Conservation (phyloP, 2,329 filamentous ascomycete genomes). For the Whalleya microplaca region DNA sequence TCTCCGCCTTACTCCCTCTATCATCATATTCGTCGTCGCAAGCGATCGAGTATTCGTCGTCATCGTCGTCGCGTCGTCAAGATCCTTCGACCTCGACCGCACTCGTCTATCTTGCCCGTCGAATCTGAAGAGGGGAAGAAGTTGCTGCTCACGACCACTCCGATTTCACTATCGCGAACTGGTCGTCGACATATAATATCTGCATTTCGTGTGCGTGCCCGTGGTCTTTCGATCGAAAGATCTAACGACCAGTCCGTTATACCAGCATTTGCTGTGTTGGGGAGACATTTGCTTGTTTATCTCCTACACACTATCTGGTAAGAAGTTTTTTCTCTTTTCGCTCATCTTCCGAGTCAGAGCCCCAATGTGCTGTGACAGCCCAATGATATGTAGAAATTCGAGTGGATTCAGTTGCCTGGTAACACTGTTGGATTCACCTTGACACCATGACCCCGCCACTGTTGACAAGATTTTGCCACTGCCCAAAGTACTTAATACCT, state of each 20-base stretch:
- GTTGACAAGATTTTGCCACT: not conserved
- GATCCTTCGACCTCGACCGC: slow-evolving; percentile 36
- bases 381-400: not conserved
- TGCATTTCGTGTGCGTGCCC: slow-evolving; percentile 32
- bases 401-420: not conserved
- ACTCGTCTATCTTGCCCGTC: slow-evolving; percentile 36
- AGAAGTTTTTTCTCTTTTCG: slow-evolving; percentile 35
- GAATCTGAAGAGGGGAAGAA: slow-evolving; percentile 23
- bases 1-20: slow-evolving; percentile 18
- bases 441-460: not conserved
- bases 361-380: not conserved
- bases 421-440: too few relatives aligned
- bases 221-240: slow-evolving; percentile 36
- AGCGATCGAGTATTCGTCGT: slow-evolving; percentile 34
- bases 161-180: slow-evolving; percentile 26
- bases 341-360: slow-evolving; percentile 18
- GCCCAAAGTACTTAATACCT: too few relatives aligned
- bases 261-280: slow-evolving; percentile 53
- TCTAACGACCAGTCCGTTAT: slow-evolving; percentile 34
- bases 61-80: slow-evolving; percentile 35
- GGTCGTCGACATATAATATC: slow-evolving; percentile 26
- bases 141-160: slow-evolving; percentile 20
- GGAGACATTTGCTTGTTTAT: slow-evolving; percentile 99
- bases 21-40: slow-evolving; percentile 30
- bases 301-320: slow-evolving; percentile 80